Percentiles rank a stretch among this genome's conserved stretches.
Evolutionary conservation across 2,329 filamentous ascomycete species (phyloP).

Genomic region (Hymenoscyphus albidus): DNA sequence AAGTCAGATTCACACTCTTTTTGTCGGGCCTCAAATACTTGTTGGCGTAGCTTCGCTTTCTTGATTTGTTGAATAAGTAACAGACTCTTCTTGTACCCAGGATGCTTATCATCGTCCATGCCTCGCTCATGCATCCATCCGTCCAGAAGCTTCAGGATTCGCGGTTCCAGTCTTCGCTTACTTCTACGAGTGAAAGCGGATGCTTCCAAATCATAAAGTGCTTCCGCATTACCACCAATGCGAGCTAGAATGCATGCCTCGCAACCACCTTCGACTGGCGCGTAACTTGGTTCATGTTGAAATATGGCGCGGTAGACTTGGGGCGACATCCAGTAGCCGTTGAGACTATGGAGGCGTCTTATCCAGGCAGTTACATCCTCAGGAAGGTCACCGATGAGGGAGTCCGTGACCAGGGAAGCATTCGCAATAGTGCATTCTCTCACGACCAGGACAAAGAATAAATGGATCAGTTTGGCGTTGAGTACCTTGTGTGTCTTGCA

Average conservation of each 20-base stretch:
- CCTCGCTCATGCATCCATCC: slow-evolving; percentile 21
- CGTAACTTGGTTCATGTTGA: slow-evolving; percentile 33
- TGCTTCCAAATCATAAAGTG: slow-evolving; percentile 45
- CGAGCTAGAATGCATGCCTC: slow-evolving; percentile 51
- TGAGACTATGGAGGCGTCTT: slow-evolving; percentile 20
- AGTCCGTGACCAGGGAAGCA: background rate
- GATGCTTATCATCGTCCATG: background rate
- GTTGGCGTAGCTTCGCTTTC: background rate
- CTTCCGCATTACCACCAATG: slow-evolving; percentile 42
- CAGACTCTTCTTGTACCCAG: background rate
- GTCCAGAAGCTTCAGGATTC: slow-evolving; percentile 22
- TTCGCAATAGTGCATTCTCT: background rate
- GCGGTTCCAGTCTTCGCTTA: slow-evolving; percentile 9
- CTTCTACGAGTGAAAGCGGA: slow-evolving; percentile 40
- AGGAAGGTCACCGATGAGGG: background rate
- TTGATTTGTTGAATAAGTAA: slow-evolving; percentile 6
- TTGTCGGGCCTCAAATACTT: background rate
- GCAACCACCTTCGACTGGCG: slow-evolving; percentile 39
- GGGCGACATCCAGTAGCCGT: slow-evolving; percentile 36
- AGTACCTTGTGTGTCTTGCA: background rate
- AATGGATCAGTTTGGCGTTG: background rate
- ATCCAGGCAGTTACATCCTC: background rate
- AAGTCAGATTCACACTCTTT: background rate
- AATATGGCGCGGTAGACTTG: slow-evolving; percentile 38
- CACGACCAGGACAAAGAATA: background rate